Conservation (phyloP, 2,329 filamentous ascomycete genomes). For the Fusarium fujikuroi region DNA sequence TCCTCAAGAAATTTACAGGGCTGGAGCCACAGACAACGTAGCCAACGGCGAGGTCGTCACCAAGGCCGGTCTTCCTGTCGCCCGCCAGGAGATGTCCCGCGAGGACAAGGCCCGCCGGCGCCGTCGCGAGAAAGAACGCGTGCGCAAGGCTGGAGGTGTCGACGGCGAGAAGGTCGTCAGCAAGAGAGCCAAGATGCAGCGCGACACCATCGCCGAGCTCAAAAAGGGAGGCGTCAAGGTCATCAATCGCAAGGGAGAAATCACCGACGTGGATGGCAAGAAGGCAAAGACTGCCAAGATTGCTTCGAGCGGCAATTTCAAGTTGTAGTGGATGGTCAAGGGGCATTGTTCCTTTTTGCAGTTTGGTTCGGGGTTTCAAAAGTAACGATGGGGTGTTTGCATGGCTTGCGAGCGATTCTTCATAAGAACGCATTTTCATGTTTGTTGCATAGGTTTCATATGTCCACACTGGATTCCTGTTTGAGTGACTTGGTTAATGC, state of each 20-base stretch:
- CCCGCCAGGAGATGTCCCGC: conserved; percentile 85
- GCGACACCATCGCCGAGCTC: conserved; percentile 70
- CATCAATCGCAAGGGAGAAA: conserved; percentile 88
- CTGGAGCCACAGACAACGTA: conserved; percentile 71
- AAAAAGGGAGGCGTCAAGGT: conserved; percentile 91
- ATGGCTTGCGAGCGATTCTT: conserved; percentile 39
- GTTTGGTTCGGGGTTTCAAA: conserved; percentile 15
- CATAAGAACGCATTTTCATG: conserved; percentile 35
- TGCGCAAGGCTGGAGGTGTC: conserved; percentile 71
- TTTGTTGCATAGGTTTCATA: conserved; percentile 23
- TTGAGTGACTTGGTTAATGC: neutral
- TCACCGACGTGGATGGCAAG: conserved; percentile 85
- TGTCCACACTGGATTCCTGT: neutral
- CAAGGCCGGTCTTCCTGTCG: conserved; percentile 80
- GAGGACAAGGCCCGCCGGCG: conserved; percentile 84
- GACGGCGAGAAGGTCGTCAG: conserved; percentile 59
- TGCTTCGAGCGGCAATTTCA: conserved; percentile 68
- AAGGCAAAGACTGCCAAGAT: conserved; percentile 68
- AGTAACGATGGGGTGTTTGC: conserved; percentile 29
- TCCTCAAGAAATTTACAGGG: conserved; percentile 92
- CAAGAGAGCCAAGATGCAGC: conserved; percentile 65
- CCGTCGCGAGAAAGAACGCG: conserved; percentile 86
- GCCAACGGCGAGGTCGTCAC: conserved; percentile 78
- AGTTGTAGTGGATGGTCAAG: conserved; percentile 63
- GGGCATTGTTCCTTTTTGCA: conserved; percentile 6